Conservation (phyloP, 2,329 filamentous ascomycete species). For the Fusarium sp. region DNA sequence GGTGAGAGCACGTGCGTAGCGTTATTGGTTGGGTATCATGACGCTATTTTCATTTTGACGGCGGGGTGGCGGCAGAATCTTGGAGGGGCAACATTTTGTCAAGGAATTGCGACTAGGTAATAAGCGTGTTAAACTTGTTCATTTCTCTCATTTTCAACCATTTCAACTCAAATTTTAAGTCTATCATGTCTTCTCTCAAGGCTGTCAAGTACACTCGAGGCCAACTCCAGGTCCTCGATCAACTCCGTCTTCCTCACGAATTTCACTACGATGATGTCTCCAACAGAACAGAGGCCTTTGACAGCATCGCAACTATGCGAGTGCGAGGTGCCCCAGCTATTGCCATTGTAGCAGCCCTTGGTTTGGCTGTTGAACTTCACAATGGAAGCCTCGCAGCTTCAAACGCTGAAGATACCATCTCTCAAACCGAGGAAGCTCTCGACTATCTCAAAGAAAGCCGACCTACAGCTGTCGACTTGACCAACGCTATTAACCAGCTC, state of each 20-base stretch:
- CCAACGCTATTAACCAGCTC: constrained; percentile 86
- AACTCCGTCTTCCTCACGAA: constrained; percentile 83
- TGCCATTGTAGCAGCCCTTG: constrained; percentile 93
- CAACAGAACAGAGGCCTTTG: constrained; percentile 78
- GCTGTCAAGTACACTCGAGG: constrained; percentile 81
- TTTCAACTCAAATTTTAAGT: too few relatives aligned
- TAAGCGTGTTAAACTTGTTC: not conserved
- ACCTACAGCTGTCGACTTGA: constrained; percentile 93
- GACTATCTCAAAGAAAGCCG: constrained; percentile 89
- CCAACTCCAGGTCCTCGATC: constrained; percentile 80
- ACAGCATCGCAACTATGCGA: constrained; percentile 83
- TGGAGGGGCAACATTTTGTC: constrained; percentile 43
- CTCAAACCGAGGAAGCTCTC: constrained; percentile 78
- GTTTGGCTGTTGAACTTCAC: constrained; percentile 84
- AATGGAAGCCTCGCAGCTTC: constrained; percentile 58
- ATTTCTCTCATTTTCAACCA: not conserved
- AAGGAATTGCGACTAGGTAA: constrained; percentile 11
- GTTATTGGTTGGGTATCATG: constrained; percentile 30
- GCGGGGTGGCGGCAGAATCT: constrained; percentile 48
- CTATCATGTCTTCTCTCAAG: constrained; percentile 68
- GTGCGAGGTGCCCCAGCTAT: constrained; percentile 89
- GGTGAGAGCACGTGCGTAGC: constrained; percentile 20
- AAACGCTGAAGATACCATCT: constrained; percentile 66
- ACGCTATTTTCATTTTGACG: constrained; percentile 32
- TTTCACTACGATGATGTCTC: constrained; percentile 79